Conservation (phyloP, 768 basidiomycete genomes). For the Auriscalpium vulgare region DNA sequence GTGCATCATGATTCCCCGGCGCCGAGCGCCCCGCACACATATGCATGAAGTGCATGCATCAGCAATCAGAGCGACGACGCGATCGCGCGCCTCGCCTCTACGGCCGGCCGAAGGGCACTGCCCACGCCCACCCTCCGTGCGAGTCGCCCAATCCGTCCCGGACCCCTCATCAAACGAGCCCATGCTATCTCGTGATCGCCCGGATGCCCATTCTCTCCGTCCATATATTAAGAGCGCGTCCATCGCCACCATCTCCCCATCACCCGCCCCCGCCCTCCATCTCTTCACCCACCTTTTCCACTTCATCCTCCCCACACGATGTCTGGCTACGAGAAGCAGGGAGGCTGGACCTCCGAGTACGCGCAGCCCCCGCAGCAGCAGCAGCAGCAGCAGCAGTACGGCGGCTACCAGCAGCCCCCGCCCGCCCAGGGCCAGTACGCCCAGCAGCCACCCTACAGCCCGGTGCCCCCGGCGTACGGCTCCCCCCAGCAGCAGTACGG, state of each 20-base stretch:
- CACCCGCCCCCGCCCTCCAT: neutral
- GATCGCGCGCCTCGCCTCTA: neutral
- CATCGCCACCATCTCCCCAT: neutral
- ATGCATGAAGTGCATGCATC: too few relatives aligned
- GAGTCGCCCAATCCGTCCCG: neutral
- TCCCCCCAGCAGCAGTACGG: neutral
- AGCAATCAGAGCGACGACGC: too few relatives aligned
- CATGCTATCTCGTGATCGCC: constrained; percentile 4
- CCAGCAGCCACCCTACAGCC: neutral
- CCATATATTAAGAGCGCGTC: neutral
- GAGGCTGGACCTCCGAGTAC: neutral
- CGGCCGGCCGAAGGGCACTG: neutral
- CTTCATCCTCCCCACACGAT: neutral
- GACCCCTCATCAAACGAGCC: neutral
- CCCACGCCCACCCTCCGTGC: neutral
- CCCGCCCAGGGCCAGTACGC: neutral
- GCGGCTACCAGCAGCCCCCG: neutral
- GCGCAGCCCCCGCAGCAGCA: neutral
- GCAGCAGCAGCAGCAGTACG: neutral
- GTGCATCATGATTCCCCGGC: too few relatives aligned
- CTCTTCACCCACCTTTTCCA: neutral
- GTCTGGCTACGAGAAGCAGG: constrained; percentile 6
- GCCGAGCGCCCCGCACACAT: too few relatives aligned
- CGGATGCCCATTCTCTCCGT: neutral
- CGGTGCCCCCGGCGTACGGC: neutral